A percentile compares a stretch with the other conserved stretches of the same genome.
These are phyloP conservation scores for Myriangium duriaei DNA, from an alignment of 2,329 filamentous ascomycete genomes.

Conservation along the genomic window DNA sequence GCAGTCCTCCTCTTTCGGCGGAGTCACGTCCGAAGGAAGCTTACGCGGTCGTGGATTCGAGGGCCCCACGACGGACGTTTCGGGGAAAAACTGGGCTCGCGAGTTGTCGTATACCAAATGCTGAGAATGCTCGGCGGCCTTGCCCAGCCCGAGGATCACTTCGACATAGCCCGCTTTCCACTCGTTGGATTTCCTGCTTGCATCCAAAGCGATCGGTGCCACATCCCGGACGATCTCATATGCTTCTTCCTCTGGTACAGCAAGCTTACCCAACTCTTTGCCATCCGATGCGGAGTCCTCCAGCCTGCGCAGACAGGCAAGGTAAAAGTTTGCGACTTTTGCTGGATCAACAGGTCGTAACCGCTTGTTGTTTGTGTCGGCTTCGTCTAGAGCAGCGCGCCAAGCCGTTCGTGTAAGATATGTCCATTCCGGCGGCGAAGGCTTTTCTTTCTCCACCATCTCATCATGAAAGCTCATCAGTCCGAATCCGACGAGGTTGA, in stretches of 20 bases:
- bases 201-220: constrained; percentile 50
- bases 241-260: constrained; percentile 14
- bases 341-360: constrained; percentile 56
- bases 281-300: constrained; percentile 61
- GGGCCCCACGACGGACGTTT: constrained; percentile 63
- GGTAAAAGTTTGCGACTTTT: constrained; percentile 47
- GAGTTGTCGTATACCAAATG: constrained; percentile 62
- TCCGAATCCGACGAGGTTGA: constrained; percentile 47
- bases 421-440: constrained; percentile 73
- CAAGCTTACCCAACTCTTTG: constrained; percentile 41
- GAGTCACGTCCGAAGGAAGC: constrained; percentile 49
- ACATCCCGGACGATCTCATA: constrained; percentile 35
- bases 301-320: constrained; percentile 49
- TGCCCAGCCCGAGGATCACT: constrained; percentile 62
- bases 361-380: constrained; percentile 43
- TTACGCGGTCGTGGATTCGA: constrained; percentile 72
- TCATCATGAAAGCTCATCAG: constrained; percentile 60
- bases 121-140: constrained; percentile 68
- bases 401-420: constrained; percentile 57
- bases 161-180: constrained; percentile 84
- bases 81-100: constrained; percentile 54
- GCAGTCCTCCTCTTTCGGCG: constrained; percentile 65
- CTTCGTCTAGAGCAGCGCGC: constrained; percentile 40
- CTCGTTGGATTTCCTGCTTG: constrained; percentile 62
- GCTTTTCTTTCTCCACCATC: constrained; percentile 59